Base-by-base conservation (phyloP, 1,284 basidiomycete genomes). In the Microbotryum intermedium region DNA sequence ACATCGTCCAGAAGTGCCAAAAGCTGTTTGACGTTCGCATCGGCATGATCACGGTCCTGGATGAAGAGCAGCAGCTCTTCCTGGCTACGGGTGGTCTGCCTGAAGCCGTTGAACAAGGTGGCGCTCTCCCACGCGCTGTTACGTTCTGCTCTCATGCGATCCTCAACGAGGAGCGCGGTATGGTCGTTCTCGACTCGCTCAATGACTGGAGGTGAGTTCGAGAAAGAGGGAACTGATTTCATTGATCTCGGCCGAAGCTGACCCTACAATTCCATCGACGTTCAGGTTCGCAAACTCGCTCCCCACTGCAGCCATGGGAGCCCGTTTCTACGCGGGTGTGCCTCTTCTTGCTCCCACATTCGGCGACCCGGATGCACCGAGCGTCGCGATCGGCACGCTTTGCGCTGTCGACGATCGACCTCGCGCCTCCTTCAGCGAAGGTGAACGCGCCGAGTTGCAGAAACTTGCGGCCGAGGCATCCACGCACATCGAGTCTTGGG, bases 341-440 rank as follows among this genome's bases (percentile, higher is more conserved):
- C 68, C 65, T 1, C 62, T 68, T 6, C 52, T 62, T 28, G 69
- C 65, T 7, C 68, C 67, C 2, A 55, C 62, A 18, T 61, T 66
- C 28, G 58, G 59, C 43, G 52, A 57, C 29, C 53, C 57, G 10
- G 47, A 54, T 8, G 59, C 60, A 8, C 60, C 61, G 6, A 48
- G 56, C 6, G 62, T 67, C 21, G 59, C 71, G 1, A 67, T 73
- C 43, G 72, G 72, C 4, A 70, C 71, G 4, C 58, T 73, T 6
- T 73, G 72, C 58, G 60, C 72, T 25, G 62, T 69, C 56, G 72
- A 73, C 54, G 55, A 61, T 16, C 57, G 64, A n/a, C 70, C 70
- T n/a, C 61, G 71, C 3, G 56, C 57, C 29, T 57, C 56, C 7
- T 71, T 72, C 55, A 63, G 61, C 10, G 57, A 61, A 6, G 69